Base-by-base conservation (phyloP, 768 basidiomycete genomes). In the Cyclocybe cylindracea region DNA sequence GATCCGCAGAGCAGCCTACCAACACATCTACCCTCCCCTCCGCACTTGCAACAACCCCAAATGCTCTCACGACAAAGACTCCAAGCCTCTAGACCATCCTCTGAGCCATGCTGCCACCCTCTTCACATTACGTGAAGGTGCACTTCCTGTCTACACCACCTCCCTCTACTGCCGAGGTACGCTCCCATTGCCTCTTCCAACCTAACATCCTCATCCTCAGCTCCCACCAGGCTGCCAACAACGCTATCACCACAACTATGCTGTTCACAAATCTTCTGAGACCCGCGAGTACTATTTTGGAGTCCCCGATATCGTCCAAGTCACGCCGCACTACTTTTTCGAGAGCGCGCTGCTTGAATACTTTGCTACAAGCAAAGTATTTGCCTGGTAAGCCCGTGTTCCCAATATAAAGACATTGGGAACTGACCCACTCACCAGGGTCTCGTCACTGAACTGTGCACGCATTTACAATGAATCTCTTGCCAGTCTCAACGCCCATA, bases 111-210 rank as follows among this genome's bases (percentile, higher is more conserved):
- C 57, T 38, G 61, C 57, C 8, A 57, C 58, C 2, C 51, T 65
- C 8, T 62, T 53, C 40, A 66, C 61, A 0, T 42, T 65, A n/a
- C 18, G 54, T 14, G 31, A 57, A 35, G 62, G 67, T 16, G 48
- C 60, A 1, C 43, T 66, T 11, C 64, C 63, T 6, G 53, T 62
- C 4, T 63, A 63, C 46, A 58, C 59, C 1, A 59, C 59, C 3
- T 64, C 60, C 11, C 51, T 63, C 1, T 67, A 68, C 52, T 68
- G 67, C 46, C 53, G 53, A 34, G 48, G 51, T 46, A 34, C 10
- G 57, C 59, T 41, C 18, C 19, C 41, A 39, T 38, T 46, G 31
- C 31, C 16, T 16, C 16, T 16, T 16, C 16, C 16, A 16, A 16
- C 16, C 16, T 16, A 16, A 16, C 16, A 16, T 16, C 16, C 16